A percentile compares a stretch with the other conserved stretches of the same genome.
phyloP scores from a whole-genome alignment of 2,329 filamentous ascomycete species.

The Capronia coronata region DNA sequence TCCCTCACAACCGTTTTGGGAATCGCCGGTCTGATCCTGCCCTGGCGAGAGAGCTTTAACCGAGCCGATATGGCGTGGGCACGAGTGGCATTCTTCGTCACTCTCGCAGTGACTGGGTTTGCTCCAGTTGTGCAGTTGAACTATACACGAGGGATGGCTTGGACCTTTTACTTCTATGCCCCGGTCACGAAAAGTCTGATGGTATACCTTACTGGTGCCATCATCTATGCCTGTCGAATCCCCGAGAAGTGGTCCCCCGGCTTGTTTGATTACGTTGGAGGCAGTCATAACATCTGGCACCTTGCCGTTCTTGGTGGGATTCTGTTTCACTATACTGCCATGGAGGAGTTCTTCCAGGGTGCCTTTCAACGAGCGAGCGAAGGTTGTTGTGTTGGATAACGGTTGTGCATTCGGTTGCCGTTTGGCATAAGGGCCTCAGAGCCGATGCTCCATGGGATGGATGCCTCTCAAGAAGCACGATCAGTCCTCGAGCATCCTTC shows the following conservation, averaged over 20 bases:
- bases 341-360: slow-evolving; percentile 85
- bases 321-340: slow-evolving; percentile 91
- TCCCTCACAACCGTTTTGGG: slow-evolving; percentile 71
- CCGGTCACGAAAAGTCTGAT: slow-evolving; percentile 76
- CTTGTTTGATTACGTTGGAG: slow-evolving; percentile 89
- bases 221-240: slow-evolving; percentile 83
- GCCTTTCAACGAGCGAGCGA: slow-evolving; percentile 61
- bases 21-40: slow-evolving; percentile 78
- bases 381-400: slow-evolving; percentile 22
- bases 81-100: slow-evolving; percentile 84
- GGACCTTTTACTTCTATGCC: slow-evolving; percentile 84
- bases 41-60: slow-evolving; percentile 96
- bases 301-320: slow-evolving; percentile 90
- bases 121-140: slow-evolving; percentile 80
- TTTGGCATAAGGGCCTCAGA: slow-evolving; percentile 1
- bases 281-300: slow-evolving; percentile 97
- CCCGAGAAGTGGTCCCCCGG: slow-evolving; percentile 91
- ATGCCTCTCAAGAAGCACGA: too few species aligned
- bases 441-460: too few species aligned
- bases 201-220: slow-evolving; percentile 79
- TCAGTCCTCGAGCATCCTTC: too few species aligned
- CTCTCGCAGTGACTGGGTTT: slow-evolving; percentile 80
- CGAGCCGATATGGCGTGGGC: slow-evolving; percentile 85
- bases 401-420: background rate
- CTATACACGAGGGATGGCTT: slow-evolving; percentile 66